These are phyloP conservation scores for Physcomitrellopsis africana DNA, from an alignment of 225 moss, liverwort and hornwort genomes.

Conservation along the genomic window DNA sequence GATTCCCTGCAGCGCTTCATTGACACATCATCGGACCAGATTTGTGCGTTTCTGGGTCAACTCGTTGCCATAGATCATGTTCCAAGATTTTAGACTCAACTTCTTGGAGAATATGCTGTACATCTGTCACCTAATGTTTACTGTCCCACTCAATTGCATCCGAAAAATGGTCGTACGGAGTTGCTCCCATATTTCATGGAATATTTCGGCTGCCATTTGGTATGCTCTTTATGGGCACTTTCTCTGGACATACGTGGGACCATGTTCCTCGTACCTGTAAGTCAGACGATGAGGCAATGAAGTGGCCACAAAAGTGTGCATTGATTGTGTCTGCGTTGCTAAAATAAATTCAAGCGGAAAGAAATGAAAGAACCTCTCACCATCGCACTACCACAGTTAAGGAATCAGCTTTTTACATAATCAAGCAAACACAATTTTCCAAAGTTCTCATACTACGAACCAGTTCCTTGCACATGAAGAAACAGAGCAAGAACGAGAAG, in stretches of 20 bases:
- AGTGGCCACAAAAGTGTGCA: too few relatives aligned
- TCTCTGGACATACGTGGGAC: constrained; percentile 62
- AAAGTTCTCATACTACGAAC: neutral
- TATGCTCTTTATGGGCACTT: constrained; percentile 53
- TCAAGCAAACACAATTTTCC: neutral
- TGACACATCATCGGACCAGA: neutral
- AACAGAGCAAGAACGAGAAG: constrained; percentile 7
- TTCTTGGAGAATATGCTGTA: constrained; percentile 44
- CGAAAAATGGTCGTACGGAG: neutral
- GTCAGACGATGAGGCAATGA: constrained; percentile 16
- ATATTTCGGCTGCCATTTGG: constrained; percentile 5
- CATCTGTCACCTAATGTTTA: constrained; percentile 28
- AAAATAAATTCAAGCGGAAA: too few relatives aligned
- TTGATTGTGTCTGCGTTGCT: too few relatives aligned
- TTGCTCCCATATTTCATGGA: constrained; percentile 5
- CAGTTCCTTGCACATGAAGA: neutral
- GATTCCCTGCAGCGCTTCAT: neutral
- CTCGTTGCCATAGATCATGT: neutral
- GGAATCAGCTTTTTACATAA: too few relatives aligned
- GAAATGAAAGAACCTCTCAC: too few relatives aligned
- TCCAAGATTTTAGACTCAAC: constrained; percentile 24
- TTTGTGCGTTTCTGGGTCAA: neutral
- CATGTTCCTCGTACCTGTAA: constrained; percentile 62
- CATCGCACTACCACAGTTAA: too few relatives aligned
- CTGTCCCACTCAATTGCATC: constrained; percentile 15